Base-by-base conservation (phyloP, 257 asterid genomes). In the Plantago major region DNA sequence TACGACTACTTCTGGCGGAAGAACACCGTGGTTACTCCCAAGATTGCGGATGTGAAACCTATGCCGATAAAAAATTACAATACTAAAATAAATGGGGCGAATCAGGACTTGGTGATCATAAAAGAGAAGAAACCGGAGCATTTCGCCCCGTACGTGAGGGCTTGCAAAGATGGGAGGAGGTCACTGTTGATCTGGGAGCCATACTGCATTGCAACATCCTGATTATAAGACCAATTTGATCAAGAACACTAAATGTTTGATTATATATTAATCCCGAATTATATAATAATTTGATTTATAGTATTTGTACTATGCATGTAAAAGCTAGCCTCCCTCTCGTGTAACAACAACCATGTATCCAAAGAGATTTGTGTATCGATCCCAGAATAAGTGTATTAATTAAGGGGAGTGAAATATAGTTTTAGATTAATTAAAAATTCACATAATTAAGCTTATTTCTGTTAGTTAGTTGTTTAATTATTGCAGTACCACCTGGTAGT, bases 1-100 rank as follows among this genome's bases (percentile, higher is more conserved):
- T 90, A 83, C 53, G 85, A 87, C 48, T 81, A 84, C 69, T 87
- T 87, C 68, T 90, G 96, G 96, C 60, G 84, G 60, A 79, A 63
- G 62, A 42, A 12, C 11, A 37, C 22, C 71, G 67, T 49, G 63
- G 73, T 60, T 62, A 71, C 13, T 51, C 7, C 67, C 64, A 62
- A 43, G 14, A 30, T 9, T 52, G 44, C 53, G 28, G n/a, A 42
- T n/a, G 4, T 45, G 11, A 52, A 7, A 57, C 18, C 18, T 11
- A 46, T 14, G 3, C 26, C 53, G 67, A 14, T 15, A 58, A 61
- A 52, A 60, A 47, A 61, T 33, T 15, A 46, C 54, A 7, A 49
- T 16, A 14, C 56, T 11, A 70, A 63, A 45, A 63, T 6, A 42
- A 58, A 44, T 22, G 58, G 60, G 12, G 40, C 49, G n/a, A 81